These are phyloP conservation scores for Mycocentrospora acerina DNA, from an alignment of 2,329 filamentous ascomycete genomes.

Conservation along the genomic window DNA sequence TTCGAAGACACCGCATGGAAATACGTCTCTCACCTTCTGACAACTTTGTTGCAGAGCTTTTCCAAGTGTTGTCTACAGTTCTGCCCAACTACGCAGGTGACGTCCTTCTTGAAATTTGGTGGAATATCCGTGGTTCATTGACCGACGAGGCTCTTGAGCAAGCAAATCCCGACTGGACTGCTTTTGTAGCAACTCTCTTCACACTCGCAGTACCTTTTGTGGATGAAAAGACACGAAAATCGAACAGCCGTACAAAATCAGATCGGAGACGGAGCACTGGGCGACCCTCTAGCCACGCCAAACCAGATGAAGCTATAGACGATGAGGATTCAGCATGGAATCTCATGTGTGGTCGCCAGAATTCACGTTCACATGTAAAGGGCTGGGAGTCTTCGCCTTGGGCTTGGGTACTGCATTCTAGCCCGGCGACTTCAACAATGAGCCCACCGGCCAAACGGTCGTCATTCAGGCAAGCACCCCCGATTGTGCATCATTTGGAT, in stretches of 20 bases:
- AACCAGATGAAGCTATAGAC: constrained; percentile 23
- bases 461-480: constrained; percentile 10
- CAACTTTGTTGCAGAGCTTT: constrained; percentile 29
- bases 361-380: constrained; percentile 23
- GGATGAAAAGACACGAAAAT: constrained; percentile 29
- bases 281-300: constrained; percentile 25
- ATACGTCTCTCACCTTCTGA: constrained; percentile 34
- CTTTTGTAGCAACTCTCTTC: constrained; percentile 45
- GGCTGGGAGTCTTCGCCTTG: constrained; percentile 37
- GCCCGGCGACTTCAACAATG: constrained; percentile 22
- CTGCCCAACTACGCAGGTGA: constrained; percentile 40
- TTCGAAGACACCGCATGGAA: constrained; percentile 33
- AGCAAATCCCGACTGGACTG: constrained; percentile 38
- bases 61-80: constrained; percentile 35
- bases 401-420: constrained; percentile 36
- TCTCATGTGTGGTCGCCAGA: constrained; percentile 37
- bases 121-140: constrained; percentile 35
- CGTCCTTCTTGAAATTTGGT: constrained; percentile 42
- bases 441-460: constrained; percentile 24
- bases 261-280: constrained; percentile 25
- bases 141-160: constrained; percentile 10
- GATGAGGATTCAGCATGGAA: constrained; percentile 34
- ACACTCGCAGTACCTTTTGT: constrained; percentile 40
- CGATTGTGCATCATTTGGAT: constrained; percentile 30
- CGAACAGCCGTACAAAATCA: constrained; percentile 17